Evolutionary conservation across 805 yeast genomes (phyloP), one percentile per base, ranked within the genome.

Genomic region (Sungouiozyma ichnusensis): DNA sequence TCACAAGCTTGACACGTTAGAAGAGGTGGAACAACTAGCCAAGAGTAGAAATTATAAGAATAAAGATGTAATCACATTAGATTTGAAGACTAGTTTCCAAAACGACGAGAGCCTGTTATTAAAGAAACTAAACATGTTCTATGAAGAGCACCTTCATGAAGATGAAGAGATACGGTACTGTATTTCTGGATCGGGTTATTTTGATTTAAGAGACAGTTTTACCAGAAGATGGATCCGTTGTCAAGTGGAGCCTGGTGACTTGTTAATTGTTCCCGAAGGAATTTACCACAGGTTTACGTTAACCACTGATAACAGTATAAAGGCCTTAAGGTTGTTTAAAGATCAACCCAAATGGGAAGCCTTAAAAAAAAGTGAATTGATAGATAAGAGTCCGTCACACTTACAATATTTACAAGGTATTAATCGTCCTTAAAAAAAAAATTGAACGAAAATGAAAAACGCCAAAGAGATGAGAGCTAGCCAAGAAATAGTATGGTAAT

Each of bases 341-440:
- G 96, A 86, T 52, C 95, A 88, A 65, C 97, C 97, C 20, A 90
- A 87, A 60, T 90, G 98, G 98, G 76, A 81, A 31, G 94, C 96
- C 7, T 73, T 84, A 54, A 75, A 77, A 55, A 74, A 94, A 46
- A 84, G 85, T 0, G 52, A 45, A 1, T 57, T 47, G 3, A 73
- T 69, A 5, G 81, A 76, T 43, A 56, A 58, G 4, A 73, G 75
- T 48, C 42, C 53, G 13, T 64, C 62, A 43, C 68, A 85, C 43
- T 48, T 56, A 38, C 66, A 69, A 37, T 80, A 80, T 49, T 42
- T 77, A 29, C 36, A 44, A 17, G 41, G 48, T 20, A 41, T 52
- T 13, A 16, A 35, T 14, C 39, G 13, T 15, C 20, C n/a, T 33
- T 13, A 13, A 32, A 6, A 32, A 14, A 32, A 32, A 32, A 14